Evolutionary conservation across 495 filamentous ascomycete genomes (phyloP), one percentile per base, ranked within the genome.

Genomic region (Penicillium malachiteum): DNA sequence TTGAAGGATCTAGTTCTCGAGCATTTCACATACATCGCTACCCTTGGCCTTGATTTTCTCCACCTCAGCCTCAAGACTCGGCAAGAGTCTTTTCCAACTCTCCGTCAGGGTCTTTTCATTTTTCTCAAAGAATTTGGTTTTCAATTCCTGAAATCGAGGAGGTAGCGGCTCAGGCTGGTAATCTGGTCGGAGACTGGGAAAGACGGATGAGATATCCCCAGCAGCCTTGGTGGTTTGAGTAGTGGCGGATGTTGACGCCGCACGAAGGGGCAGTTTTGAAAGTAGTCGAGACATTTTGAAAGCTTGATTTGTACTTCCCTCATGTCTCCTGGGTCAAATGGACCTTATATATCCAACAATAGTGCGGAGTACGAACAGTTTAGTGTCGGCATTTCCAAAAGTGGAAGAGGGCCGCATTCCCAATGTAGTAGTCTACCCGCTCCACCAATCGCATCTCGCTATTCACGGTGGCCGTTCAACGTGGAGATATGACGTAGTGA

Each of bases 171-270:
- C 66, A 5, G 81, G 76, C 16, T 80, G 70, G 32, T 78, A 76
- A 12, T 89, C 88, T 0, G 88, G 89, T 60, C 67, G 73, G 30
- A 96, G 77, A 14, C 88, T 92, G 3, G 87, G 87, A 53, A 96
- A 96, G 6, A 91, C 82, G 54, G 88, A 88, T 0, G 89, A 91
- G 48, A 96, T 96, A 65, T 94, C 87, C 5, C 91, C 91, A 3
- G 72, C 66, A 11, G 78, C 68, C 58, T 82, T 83, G 55, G 67
- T 75, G 26, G 67, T 71, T 40, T 66, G 65, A 13, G 67, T 55
- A 14, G 68, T 50, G 33, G 67, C 54, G 40, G 72, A 66, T 3
- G 71, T 73, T 18, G 72, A 73, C 21, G 69, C 72, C 21, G 72
- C 66, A 2, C 72, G 68, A 31, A 62, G 62, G 43, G 69, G 64